Evolutionary conservation across 2,329 filamentous ascomycete species (phyloP).

Genomic region (Fusarium xyrophilum): DNA sequence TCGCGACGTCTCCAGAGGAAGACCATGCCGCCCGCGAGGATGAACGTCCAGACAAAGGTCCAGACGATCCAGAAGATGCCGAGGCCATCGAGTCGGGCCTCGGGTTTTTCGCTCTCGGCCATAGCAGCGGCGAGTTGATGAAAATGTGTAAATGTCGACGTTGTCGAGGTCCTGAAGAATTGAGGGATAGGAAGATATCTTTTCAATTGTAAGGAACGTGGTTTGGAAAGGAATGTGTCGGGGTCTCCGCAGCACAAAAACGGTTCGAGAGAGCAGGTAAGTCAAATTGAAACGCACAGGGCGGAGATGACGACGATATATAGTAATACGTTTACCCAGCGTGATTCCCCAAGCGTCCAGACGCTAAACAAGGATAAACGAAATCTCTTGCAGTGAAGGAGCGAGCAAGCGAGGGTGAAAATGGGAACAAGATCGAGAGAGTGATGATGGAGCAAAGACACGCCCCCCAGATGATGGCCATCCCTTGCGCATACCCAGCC

Average conservation of each 20-base stretch:
- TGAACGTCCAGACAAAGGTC: constrained; percentile 48
- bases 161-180: neutral
- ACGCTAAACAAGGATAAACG: constrained; percentile 2
- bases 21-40: constrained; percentile 50
- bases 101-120: constrained; percentile 39
- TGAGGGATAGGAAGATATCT: neutral
- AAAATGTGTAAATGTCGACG: neutral
- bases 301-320: constrained; percentile 27
- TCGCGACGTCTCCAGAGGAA: constrained; percentile 51
- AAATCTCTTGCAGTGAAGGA: constrained; percentile 9
- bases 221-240: constrained; percentile 32
- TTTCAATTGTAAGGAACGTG: constrained; percentile 29
- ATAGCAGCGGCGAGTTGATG: constrained; percentile 5
- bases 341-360: neutral
- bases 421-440: neutral
- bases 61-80: constrained; percentile 53
- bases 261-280: constrained; percentile 1
- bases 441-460: neutral
- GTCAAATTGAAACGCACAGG: neutral
- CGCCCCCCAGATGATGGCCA: neutral
- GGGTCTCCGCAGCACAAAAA: constrained; percentile 3
- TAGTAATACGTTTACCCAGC: constrained; percentile 4
- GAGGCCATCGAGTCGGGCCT: constrained; percentile 47
- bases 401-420: neutral
- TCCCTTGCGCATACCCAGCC: constrained; percentile 18